Percentiles rank a stretch among this genome's conserved stretches.
phyloP scores from a whole-genome alignment of 495 filamentous ascomycete species.

The Penicillium cinerascens region DNA sequence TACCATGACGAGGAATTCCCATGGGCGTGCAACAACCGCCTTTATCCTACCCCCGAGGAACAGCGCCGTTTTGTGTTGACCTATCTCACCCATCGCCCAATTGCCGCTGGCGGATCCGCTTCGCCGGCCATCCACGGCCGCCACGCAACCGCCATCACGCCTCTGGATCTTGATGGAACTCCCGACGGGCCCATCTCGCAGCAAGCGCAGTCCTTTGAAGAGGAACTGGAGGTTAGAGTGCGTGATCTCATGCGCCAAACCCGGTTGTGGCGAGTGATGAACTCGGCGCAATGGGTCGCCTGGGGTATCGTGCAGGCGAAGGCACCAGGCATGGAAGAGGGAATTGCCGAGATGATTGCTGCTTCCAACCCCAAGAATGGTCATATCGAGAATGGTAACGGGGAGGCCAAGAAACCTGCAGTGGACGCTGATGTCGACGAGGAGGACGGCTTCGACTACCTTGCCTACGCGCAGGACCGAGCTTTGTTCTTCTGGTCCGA shows the following conservation, averaged over 20 bases:
- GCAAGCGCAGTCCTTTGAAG: conserved; percentile 56
- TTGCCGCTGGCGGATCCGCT: conserved; percentile 46
- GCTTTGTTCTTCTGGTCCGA: conserved; percentile 94
- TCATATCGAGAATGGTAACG: conserved; percentile 6
- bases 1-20: conserved; percentile 71
- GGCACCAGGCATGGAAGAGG: conserved; percentile 57
- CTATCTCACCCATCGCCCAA: conserved; percentile 76
- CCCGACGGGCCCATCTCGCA: conserved; percentile 19
- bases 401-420: conserved; percentile 9
- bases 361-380: conserved; percentile 10
- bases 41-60: conserved; percentile 76
- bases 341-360: conserved; percentile 20
- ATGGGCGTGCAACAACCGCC: conserved; percentile 60
- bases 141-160: conserved; percentile 28
- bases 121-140: conserved; percentile 48
- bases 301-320: conserved; percentile 98
- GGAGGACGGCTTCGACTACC: conserved; percentile 82
- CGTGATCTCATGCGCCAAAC: conserved; percentile 70
- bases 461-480: conserved; percentile 85
- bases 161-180: conserved; percentile 34
- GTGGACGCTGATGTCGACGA: conserved; percentile 32
- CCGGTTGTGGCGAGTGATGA: conserved; percentile 78
- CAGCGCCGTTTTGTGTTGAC: conserved; percentile 80
- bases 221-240: conserved; percentile 59
- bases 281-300: conserved; percentile 86